Conservation (phyloP, 345 rosid species). For the Sisymbrium irio region DNA sequence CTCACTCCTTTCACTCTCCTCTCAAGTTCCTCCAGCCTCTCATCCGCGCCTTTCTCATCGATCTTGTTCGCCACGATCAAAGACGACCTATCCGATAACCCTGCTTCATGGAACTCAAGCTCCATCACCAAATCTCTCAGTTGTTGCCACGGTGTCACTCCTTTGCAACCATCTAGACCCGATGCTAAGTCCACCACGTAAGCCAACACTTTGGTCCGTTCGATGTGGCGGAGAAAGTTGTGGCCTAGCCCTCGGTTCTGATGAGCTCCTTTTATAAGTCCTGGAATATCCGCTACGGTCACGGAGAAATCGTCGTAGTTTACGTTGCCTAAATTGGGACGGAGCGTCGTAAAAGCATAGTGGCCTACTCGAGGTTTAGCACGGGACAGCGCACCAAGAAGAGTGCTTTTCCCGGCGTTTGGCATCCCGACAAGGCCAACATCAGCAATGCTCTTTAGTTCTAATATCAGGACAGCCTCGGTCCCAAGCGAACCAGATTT, state of each 20-base stretch:
- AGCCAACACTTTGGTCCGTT: conserved; percentile 90
- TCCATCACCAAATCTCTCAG: conserved; percentile 70
- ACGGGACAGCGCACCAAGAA: conserved; percentile 78
- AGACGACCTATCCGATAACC: conserved; percentile 70
- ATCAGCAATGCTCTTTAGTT: conserved; percentile 93
- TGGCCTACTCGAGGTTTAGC: conserved; percentile 84
- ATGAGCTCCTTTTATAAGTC: conserved; percentile 89
- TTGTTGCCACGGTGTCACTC: conserved; percentile 83
- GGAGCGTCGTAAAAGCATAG: conserved; percentile 82
- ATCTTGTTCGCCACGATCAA: conserved; percentile 83
- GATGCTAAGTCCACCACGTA: conserved; percentile 86
- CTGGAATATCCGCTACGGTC: conserved; percentile 94
- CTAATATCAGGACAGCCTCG: conserved; percentile 61
- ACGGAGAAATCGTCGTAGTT: conserved; percentile 76
- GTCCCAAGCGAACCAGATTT: conserved; percentile 64
- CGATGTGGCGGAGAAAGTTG: conserved; percentile 85
- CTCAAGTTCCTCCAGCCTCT: conserved; percentile 56
- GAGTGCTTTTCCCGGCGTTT: conserved; percentile 93
- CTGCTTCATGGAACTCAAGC: conserved; percentile 83
- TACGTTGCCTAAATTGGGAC: conserved; percentile 85
- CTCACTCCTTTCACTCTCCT: conserved; percentile 62
- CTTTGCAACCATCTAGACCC: conserved; percentile 64
- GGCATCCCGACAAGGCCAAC: conserved; percentile 99
- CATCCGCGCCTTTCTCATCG: conserved; percentile 71
- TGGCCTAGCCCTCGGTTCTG: conserved; percentile 87